phyloP scores from a whole-genome alignment of 2,329 filamentous ascomycete genomes.

The Cladophialophora immunda region DNA sequence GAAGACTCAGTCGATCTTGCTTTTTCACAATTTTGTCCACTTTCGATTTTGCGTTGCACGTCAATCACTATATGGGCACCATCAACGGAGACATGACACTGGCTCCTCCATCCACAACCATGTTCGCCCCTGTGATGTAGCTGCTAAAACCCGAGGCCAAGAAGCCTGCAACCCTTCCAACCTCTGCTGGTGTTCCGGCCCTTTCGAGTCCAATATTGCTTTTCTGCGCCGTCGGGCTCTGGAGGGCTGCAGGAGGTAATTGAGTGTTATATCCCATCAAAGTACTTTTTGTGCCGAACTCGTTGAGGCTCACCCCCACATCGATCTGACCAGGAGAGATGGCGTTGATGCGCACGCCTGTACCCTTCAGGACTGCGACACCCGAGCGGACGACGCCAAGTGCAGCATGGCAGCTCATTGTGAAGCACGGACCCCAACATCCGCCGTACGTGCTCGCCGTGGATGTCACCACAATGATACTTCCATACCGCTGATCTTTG shows the following conservation, averaged over 20 bases:
- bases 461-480: conserved; percentile 68
- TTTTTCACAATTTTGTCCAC: conserved; percentile 9
- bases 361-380: conserved; percentile 42
- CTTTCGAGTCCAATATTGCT: conserved; percentile 66
- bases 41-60: not conserved
- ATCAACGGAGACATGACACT: conserved; percentile 54
- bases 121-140: conserved; percentile 69
- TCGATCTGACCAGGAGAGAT: conserved; percentile 44
- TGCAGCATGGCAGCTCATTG: conserved; percentile 68
- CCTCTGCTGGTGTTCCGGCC: conserved; percentile 65
- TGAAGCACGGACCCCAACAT: conserved; percentile 69
- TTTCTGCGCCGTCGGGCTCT: conserved; percentile 60
- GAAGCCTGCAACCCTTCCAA: conserved; percentile 69
- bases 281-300: conserved; percentile 59
- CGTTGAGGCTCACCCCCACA: conserved; percentile 34
- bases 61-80: conserved; percentile 47
- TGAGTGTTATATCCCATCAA: conserved; percentile 55
- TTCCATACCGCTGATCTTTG: conserved; percentile 68
- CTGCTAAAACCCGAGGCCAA: conserved; percentile 69
- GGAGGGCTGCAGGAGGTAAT: conserved; percentile 64
- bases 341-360: conserved; percentile 44
- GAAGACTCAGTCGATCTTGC: not conserved
- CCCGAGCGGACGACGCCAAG: conserved; percentile 63
- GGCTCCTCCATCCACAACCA: conserved; percentile 70
- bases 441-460: conserved; percentile 67